A percentile compares a stretch with the other conserved stretches of the same genome.
Evolutionary conservation across 225 moss, liverwort and hornwort species (phyloP).

Genomic region (Neckera pumila): DNA sequence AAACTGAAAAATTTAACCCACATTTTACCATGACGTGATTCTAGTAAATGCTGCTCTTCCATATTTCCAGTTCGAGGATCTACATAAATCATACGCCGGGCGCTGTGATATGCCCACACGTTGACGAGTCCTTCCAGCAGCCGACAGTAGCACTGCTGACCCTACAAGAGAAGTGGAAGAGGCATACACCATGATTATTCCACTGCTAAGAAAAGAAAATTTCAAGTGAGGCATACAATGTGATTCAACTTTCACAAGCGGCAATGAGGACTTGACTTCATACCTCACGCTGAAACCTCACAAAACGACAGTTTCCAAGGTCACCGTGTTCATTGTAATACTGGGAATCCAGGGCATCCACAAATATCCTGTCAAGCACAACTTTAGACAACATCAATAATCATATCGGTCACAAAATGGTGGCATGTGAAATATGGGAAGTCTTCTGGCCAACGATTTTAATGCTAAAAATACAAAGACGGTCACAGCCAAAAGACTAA

Average conservation of each 20-base stretch:
- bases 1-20: constrained; percentile 62
- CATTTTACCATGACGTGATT: constrained; percentile 55
- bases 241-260: not conserved
- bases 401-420: not conserved
- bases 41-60: constrained; percentile 64
- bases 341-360: constrained; percentile 66
- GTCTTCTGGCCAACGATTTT: not conserved
- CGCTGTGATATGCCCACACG: constrained; percentile 98
- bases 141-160: constrained; percentile 80
- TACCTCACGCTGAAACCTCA: constrained; percentile 59
- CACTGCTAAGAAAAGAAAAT: not conserved
- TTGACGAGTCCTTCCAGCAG: constrained; percentile 87
- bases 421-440: not conserved
- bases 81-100: constrained; percentile 67
- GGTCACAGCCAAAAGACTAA: not conserved
- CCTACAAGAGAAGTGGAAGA: constrained; percentile 29
- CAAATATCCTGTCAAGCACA: constrained; percentile 64
- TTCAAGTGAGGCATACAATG: not conserved
- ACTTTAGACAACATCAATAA: not conserved
- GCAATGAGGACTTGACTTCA: not conserved
- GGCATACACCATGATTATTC: not conserved
- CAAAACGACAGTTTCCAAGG: constrained; percentile 59
- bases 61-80: constrained; percentile 68
- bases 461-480: not conserved
- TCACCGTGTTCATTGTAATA: constrained; percentile 59